These are phyloP conservation scores for Peronosclerospora sorghi DNA, from an alignment of 352 stramenopile genomes.

Conservation along the genomic window DNA sequence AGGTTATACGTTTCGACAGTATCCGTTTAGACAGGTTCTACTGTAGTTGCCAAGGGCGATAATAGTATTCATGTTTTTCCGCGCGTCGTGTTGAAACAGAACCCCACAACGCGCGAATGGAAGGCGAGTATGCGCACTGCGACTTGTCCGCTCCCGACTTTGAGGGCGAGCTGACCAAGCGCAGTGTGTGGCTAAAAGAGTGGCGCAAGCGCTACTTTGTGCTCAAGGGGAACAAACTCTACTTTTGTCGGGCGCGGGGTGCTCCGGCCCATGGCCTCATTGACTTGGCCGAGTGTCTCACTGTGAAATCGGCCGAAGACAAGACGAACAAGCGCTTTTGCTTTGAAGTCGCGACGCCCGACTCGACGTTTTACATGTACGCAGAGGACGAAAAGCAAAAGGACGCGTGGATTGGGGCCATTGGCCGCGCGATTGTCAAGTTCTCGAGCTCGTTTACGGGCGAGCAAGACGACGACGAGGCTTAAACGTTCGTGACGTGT, in stretches of 20 bases:
- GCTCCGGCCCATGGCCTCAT: constrained; percentile 83
- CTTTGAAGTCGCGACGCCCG: constrained; percentile 83
- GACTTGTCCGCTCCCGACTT: constrained; percentile 80
- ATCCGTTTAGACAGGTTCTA: too few relatives aligned
- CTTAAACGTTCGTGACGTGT: too few relatives aligned
- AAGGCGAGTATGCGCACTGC: constrained; percentile 62
- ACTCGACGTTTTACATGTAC: constrained; percentile 89
- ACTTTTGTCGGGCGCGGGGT: constrained; percentile 68
- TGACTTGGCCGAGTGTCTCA: constrained; percentile 83
- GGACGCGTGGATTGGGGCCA: constrained; percentile 90
- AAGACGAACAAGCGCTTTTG: constrained; percentile 89
- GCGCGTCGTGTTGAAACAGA: too few relatives aligned
- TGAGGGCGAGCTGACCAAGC: constrained; percentile 84
- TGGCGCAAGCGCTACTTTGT: constrained; percentile 87
- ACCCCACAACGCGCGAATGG: constrained; percentile 24
- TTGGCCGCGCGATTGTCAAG: constrained; percentile 95
- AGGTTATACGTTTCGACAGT: too few relatives aligned
- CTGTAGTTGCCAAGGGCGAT: too few relatives aligned
- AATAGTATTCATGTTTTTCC: too few relatives aligned
- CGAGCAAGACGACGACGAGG: constrained; percentile 78
- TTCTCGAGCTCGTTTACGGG: constrained; percentile 94
- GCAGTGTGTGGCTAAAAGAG: constrained; percentile 87
- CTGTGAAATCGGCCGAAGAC: constrained; percentile 85
- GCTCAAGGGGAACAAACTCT: constrained; percentile 87
- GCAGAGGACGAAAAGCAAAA: constrained; percentile 87